Evolutionary conservation across 768 basidiomycete genomes (phyloP), one percentile per base, ranked within the genome.

Genomic region (Tulasnella sp.): DNA sequence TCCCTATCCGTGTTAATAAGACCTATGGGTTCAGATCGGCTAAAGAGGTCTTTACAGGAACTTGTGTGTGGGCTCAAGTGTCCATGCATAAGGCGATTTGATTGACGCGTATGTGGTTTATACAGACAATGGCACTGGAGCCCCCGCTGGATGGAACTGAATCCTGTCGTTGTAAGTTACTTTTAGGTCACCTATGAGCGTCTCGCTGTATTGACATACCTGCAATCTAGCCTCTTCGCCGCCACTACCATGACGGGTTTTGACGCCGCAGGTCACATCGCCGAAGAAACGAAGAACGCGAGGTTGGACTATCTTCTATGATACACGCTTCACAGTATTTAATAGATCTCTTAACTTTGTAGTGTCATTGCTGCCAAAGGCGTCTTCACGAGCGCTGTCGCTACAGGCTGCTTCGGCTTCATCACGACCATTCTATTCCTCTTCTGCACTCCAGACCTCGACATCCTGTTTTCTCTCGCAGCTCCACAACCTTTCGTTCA

Each of bases 401-500:
- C 93, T 11, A 96, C 94, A 0, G 95, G 93, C 16, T 84, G 93
- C 31, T 85, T 95, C 28, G 94, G 94, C 4, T 95, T 96, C 84
- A 87, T 89, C 72, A 93, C 94, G 40, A 90, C 91, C 6, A 93
- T 96, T 77, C 88, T 96, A 20, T 95, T 95, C 87, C 86, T 96
- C 44, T 96, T 95, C 85, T 96, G 94, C 86, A 92, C 91, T 2
- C 95, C 95, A 5, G 92, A 94, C 83, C 88, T 95, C 81, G 89
- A 94, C 83, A 89, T 90, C 0, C 86, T 96, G 40, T 96, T 96
- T 84, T 86, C 92, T 6, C 88, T 97, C 28, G 87, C 90, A 42
- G 94, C 96, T 0, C 96, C 96, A 0, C 96, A 98, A 84, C 96
- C 96, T 0, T 98, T 97, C 82, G 96, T 97, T 18, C 93, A 92